Conservation (phyloP, 805 yeast genomes). For the Saccharomycopsis fibuligera region DNA sequence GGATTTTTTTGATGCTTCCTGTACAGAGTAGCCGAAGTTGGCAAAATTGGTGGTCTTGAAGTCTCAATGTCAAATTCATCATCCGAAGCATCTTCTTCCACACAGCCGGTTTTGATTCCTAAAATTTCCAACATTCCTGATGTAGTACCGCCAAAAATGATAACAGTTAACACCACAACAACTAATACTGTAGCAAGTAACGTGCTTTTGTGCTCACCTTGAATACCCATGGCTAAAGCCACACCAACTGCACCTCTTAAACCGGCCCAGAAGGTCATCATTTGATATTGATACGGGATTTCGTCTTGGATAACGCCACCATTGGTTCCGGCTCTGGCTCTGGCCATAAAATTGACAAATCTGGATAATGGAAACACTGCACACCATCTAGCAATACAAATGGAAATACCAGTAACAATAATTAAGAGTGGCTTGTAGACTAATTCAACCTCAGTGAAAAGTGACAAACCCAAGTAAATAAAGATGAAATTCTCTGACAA, state of each 20-base stretch:
- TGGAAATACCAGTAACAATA: conserved; percentile 81
- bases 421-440: conserved; percentile 92
- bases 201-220: conserved; percentile 87
- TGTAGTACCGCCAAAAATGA: conserved; percentile 95
- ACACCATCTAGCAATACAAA: conserved; percentile 93
- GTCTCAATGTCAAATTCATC: conserved; percentile 95
- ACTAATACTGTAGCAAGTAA: conserved; percentile 91
- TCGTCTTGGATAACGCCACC: conserved; percentile 45
- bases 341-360: conserved; percentile 71
- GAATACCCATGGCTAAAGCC: conserved; percentile 95
- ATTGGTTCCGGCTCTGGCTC: conserved; percentile 47
- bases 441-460: conserved; percentile 92
- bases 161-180: conserved; percentile 93
- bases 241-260: conserved; percentile 99
- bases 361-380: conserved; percentile 93
- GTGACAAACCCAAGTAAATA: conserved; percentile 86
- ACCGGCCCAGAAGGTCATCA: conserved; percentile 99
- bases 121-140: conserved; percentile 96
- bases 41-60: conserved; percentile 29
- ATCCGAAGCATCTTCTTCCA: conserved; percentile 71
- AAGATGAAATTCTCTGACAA: conserved; percentile 94
- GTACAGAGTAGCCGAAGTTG: conserved; percentile 7
- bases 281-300: conserved; percentile 90
- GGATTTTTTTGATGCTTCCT: not conserved
- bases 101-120: conserved; percentile 87